phyloP scores from a whole-genome alignment of 1,284 basidiomycete species.

The Irpex rosettiformis region DNA sequence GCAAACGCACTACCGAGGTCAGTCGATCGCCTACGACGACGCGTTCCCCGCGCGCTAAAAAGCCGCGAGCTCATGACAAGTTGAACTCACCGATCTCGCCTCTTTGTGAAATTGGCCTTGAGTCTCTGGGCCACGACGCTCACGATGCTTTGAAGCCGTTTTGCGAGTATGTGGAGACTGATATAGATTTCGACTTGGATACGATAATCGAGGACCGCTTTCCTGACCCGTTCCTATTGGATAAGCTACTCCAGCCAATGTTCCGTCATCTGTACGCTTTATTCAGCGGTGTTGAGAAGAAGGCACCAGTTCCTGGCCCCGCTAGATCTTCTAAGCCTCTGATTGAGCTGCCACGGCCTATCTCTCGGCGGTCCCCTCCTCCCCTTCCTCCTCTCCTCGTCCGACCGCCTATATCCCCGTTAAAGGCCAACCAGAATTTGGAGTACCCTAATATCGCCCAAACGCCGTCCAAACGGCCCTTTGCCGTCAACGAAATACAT shows the following conservation, averaged over 20 bases:
- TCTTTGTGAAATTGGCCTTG: not conserved
- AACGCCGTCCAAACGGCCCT: no score
- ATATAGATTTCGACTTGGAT: not conserved
- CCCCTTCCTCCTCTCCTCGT: no score
- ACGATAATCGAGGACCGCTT: not conserved
- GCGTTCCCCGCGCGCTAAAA: not conserved
- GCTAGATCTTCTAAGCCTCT: not conserved
- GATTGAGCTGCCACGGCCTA: no score
- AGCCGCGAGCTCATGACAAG: not conserved
- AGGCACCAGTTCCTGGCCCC: not conserved
- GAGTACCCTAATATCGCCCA: no score
- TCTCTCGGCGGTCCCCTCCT: no score
- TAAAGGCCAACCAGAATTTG: no score
- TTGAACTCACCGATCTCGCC: not conserved
- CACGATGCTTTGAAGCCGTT: not conserved
- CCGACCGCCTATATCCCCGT: no score
- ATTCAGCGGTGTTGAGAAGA: not conserved
- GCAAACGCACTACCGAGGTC: not conserved
- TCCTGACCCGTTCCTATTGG: not conserved
- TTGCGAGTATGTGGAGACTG: not conserved
- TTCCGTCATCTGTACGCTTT: not conserved
- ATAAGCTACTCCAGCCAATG: not conserved
- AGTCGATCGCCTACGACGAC: no score
- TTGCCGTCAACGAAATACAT: no score
- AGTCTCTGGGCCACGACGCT: not conserved